A percentile compares a stretch with the other conserved stretches of the same genome.
Evolutionary conservation across 148 eudicot species (phyloP).

Genomic region (Persicaria maculosa): DNA sequence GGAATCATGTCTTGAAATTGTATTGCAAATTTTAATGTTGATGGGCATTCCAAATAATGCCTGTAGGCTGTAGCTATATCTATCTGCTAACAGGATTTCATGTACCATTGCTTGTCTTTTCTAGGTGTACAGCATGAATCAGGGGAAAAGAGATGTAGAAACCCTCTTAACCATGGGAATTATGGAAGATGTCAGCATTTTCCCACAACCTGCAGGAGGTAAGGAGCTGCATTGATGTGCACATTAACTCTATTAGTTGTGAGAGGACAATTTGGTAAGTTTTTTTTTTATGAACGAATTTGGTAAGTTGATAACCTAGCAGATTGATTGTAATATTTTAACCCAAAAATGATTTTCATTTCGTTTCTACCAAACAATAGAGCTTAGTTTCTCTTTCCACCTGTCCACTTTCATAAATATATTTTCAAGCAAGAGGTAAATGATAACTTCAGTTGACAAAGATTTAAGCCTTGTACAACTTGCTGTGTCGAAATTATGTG

Average conservation of each 20-base stretch:
- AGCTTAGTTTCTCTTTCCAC: not conserved
- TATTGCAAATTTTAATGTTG: not conserved
- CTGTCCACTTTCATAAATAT: not conserved
- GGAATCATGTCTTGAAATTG: not conserved
- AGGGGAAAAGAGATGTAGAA: constrained; percentile 95
- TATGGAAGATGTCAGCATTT: constrained; percentile 97
- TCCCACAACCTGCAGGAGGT: constrained; percentile 99
- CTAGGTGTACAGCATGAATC: constrained; percentile 97
- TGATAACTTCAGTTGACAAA: not conserved
- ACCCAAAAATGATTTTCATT: not conserved
- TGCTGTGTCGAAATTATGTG: not conserved
- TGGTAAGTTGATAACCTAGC: not conserved
- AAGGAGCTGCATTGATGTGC: constrained; percentile 10
- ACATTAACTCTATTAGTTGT: not conserved
- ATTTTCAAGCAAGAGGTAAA: not conserved
- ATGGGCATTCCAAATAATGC: not conserved
- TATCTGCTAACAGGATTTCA: not conserved
- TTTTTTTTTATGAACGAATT: too few species aligned
- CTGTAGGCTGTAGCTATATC: not conserved
- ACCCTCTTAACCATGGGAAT: constrained; percentile 91
- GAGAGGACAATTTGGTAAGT: not conserved
- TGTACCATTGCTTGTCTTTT: constrained; percentile 1
- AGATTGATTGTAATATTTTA: not conserved
- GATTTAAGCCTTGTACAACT: not conserved
- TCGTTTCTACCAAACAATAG: not conserved